phyloP scores from a whole-genome alignment of 192 early-diverging fungal genomes.

The Phycomyces blakesleeanus region DNA sequence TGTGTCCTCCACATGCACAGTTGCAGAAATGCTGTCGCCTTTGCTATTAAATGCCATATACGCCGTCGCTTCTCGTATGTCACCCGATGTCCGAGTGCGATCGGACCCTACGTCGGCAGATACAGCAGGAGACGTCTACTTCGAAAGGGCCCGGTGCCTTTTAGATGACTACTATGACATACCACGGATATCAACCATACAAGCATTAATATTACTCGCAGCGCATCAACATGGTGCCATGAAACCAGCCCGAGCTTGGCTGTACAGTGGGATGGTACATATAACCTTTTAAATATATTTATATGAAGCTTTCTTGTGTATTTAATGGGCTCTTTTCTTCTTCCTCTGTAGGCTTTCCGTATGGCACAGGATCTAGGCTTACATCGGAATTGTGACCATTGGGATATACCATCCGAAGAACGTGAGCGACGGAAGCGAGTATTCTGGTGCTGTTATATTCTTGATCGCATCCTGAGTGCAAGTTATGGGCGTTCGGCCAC shows the following conservation, averaged over 20 bases:
- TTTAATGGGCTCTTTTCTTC: background rate
- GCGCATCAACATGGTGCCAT: conserved; percentile 65
- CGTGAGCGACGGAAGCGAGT: conserved; percentile 61
- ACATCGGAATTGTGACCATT: conserved; percentile 59
- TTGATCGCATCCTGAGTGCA: conserved; percentile 65
- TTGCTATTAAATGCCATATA: conserved; percentile 53
- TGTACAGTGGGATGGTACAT: conserved; percentile 64
- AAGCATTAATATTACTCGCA: conserved; percentile 63
- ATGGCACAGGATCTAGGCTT: conserved; percentile 77
- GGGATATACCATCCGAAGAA: conserved; percentile 51
- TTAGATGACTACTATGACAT: conserved; percentile 65
- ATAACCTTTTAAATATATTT: conserved; percentile 9
- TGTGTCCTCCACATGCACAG: conserved; percentile 45
- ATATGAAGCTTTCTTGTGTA: background rate
- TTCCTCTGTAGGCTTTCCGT: conserved; percentile 53
- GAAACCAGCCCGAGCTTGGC: conserved; percentile 65
- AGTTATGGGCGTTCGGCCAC: conserved; percentile 55
- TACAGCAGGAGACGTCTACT: conserved; percentile 52
- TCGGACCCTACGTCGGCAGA: conserved; percentile 40
- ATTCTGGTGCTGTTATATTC: conserved; percentile 72
- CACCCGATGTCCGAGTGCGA: conserved; percentile 36
- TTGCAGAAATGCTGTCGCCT: conserved; percentile 15
- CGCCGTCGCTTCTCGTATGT: conserved; percentile 46
- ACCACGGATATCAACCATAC: conserved; percentile 53
- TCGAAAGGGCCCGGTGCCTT: conserved; percentile 63